These are phyloP conservation scores for Syncephalastrum monosporum DNA, from an alignment of 371 early-diverging fungal genomes.

Conservation along the genomic window DNA sequence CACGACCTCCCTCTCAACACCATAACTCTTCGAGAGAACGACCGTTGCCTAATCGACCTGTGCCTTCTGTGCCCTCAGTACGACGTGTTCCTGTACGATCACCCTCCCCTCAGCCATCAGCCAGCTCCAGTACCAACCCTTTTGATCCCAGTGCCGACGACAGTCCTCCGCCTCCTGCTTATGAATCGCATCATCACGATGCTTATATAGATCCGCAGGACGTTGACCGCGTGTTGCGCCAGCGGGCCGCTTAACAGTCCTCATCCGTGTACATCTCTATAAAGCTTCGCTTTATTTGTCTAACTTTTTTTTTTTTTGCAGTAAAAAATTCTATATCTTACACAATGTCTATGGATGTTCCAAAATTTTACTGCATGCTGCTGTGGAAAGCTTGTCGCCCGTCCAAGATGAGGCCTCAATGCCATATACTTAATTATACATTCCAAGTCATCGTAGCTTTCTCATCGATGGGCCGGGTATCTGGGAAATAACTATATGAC, in stretches of 20 bases:
- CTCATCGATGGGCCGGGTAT: too few species aligned
- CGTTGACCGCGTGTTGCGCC: slow-evolving; percentile 7
- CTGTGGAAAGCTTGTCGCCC: too few species aligned
- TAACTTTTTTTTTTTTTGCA: neutral
- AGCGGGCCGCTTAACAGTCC: neutral
- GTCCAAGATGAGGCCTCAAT: too few species aligned
- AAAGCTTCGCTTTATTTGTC: neutral
- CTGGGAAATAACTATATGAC: too few species aligned
- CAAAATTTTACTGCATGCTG: neutral
- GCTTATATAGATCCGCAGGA: slow-evolving; percentile 15
- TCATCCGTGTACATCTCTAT: neutral
- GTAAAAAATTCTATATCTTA: neutral
- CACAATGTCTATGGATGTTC: neutral
- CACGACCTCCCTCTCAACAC: neutral
- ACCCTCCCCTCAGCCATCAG: neutral
- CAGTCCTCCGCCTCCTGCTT: slow-evolving; percentile 15
- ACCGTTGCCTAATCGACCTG: neutral
- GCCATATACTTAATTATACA: too few species aligned
- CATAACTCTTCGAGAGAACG: neutral
- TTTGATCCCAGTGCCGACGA: neutral
- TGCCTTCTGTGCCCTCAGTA: neutral
- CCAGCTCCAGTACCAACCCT: slow-evolving; percentile 1
- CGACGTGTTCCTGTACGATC: too few species aligned
- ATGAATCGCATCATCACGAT: slow-evolving; percentile 16
- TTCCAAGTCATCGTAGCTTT: too few species aligned